Evolutionary conservation across 257 asterid species (phyloP).

Genomic region (Capsicum chinense): DNA sequence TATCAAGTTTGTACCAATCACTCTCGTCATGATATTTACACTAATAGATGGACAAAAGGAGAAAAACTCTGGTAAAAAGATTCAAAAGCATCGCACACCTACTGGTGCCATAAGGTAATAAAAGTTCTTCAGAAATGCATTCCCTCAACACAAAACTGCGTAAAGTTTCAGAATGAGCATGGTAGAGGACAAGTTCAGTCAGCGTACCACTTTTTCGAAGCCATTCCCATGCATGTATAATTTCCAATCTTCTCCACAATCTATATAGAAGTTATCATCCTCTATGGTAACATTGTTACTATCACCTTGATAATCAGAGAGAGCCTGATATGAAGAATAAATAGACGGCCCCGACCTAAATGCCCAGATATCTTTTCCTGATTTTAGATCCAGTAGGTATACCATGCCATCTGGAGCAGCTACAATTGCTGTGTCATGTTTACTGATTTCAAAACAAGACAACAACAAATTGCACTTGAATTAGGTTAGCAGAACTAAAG

Average conservation of each 20-base stretch:
- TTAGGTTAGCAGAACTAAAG: constrained; percentile 27
- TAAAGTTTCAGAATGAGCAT: constrained; percentile 22
- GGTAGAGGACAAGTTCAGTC: constrained; percentile 22
- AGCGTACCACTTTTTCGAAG: constrained; percentile 60
- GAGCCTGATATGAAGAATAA: constrained; percentile 69
- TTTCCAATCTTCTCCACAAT: constrained; percentile 86
- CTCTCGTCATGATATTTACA: neutral
- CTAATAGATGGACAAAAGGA: constrained; percentile 6
- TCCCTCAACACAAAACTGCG: constrained; percentile 9
- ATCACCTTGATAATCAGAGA: constrained; percentile 57
- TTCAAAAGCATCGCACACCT: constrained; percentile 22
- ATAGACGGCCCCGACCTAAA: constrained; percentile 83
- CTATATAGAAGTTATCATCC: constrained; percentile 64
- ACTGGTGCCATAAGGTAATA: neutral
- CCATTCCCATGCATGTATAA: constrained; percentile 68
- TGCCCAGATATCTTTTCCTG: constrained; percentile 69
- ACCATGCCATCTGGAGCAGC: constrained; percentile 89
- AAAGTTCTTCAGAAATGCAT: constrained; percentile 8
- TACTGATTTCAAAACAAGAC: constrained; percentile 46
- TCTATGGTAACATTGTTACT: constrained; percentile 52
- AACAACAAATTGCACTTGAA: constrained; percentile 29
- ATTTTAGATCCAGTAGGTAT: constrained; percentile 57
- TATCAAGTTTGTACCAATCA: neutral
- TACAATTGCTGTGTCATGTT: constrained; percentile 65
- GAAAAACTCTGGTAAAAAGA: neutral